Percentiles rank a stretch among this genome's conserved stretches.
Conservation (phyloP, 768 basidiomycete species). For the Kwoniella sp. region DNA sequence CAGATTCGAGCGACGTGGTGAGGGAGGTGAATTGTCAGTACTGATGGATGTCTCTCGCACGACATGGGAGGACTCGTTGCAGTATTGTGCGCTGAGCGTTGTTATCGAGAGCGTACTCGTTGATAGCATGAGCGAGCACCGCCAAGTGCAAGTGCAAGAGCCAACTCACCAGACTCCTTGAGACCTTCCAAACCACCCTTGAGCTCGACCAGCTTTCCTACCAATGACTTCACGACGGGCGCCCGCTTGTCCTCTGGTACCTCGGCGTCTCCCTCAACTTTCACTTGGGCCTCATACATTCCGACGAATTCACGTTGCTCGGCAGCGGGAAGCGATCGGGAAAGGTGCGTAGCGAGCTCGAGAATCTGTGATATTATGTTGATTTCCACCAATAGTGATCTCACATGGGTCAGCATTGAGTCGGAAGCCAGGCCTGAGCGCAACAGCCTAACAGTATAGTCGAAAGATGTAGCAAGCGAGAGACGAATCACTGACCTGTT, state of each 20-base stretch:
- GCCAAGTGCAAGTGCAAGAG: neutral
- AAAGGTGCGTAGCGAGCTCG: conserved; percentile 49
- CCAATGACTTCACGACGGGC: conserved; percentile 42
- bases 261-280: conserved; percentile 33
- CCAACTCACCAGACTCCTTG: conserved; percentile 51
- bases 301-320: conserved; percentile 44
- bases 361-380: conserved; percentile 31
- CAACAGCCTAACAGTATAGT: neutral
- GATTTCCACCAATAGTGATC: too few relatives aligned
- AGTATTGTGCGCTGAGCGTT: too few relatives aligned
- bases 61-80: too few relatives aligned
- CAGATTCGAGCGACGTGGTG: neutral
- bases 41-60: too few relatives aligned
- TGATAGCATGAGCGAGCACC: too few relatives aligned
- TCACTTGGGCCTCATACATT: conserved; percentile 34
- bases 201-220: conserved; percentile 41
- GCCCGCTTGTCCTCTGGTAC: conserved; percentile 35
- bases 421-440: neutral
- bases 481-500: conserved; percentile 29
- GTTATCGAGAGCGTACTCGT: too few relatives aligned
- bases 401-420: neutral
- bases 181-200: conserved; percentile 47
- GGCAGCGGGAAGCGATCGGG: conserved; percentile 44
- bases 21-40: too few relatives aligned
- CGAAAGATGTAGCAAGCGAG: neutral